These are phyloP conservation scores for Punctularia strigosozonata DNA, from an alignment of 768 basidiomycete species.

Conservation along the genomic window DNA sequence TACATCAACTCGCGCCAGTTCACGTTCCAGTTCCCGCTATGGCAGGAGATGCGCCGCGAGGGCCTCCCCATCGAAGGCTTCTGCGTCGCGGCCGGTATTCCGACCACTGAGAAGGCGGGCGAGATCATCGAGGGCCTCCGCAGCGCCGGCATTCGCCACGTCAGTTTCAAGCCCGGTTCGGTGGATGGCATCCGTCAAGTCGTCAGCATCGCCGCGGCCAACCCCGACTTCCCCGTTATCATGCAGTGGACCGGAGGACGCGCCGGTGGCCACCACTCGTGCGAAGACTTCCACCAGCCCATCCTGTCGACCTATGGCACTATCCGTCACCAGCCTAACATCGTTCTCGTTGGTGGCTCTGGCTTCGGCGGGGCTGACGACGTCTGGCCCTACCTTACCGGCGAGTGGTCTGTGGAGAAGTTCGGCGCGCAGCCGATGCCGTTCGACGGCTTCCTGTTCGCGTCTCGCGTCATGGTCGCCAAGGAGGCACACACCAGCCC, in stretches of 20 bases:
- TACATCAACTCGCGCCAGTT: conserved; percentile 99
- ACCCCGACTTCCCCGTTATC: conserved; percentile 95
- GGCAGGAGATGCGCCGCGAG: conserved; percentile 96
- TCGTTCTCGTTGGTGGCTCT: conserved; percentile 85
- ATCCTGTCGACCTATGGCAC: conserved; percentile 80
- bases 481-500: conserved; percentile 95
- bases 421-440: conserved; percentile 93
- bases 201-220: conserved; percentile 86
- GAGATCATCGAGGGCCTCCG: conserved; percentile 87
- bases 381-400: conserved; percentile 93
- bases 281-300: conserved; percentile 97
- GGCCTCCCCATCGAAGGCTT: conserved; percentile 97
- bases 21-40: conserved; percentile 91
- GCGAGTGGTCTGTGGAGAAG: conserved; percentile 86
- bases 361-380: conserved; percentile 94
- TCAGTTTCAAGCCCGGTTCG: conserved; percentile 97
- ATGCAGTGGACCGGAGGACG: conserved; percentile 99
- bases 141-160: conserved; percentile 83
- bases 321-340: conserved; percentile 84
- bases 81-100: conserved; percentile 96
- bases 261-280: conserved; percentile 97
- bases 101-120: conserved; percentile 90
- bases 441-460: conserved; percentile 95
- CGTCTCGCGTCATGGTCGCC: conserved; percentile 96
- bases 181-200: conserved; percentile 97